Conservation (phyloP, 352 stramenopile genomes). For the Phytophthora fragariaefolia region DNA sequence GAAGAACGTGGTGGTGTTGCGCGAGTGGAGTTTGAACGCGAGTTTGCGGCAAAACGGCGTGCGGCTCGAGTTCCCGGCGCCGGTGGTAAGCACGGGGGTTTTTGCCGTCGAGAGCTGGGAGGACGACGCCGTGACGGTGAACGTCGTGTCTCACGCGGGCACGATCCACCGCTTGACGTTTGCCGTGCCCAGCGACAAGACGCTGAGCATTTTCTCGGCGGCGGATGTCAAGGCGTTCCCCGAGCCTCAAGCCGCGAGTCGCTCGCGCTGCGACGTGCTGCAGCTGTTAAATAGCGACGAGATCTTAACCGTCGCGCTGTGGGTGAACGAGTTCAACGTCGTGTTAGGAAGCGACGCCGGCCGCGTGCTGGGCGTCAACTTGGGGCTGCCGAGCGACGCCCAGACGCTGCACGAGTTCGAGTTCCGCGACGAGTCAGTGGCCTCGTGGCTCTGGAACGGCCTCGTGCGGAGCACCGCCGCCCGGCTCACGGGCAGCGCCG, state of each 20-base stretch:
- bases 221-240: slow-evolving; percentile 51
- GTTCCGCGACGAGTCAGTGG: slow-evolving; percentile 74
- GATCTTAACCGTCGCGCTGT: slow-evolving; percentile 66
- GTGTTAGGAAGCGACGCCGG: slow-evolving; percentile 68
- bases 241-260: slow-evolving; percentile 44
- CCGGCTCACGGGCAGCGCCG: slow-evolving; percentile 39
- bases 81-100: slow-evolving; percentile 64
- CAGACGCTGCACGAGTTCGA: slow-evolving; percentile 68
- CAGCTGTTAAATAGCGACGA: slow-evolving; percentile 57
- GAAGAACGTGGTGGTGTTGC: slow-evolving; percentile 77
- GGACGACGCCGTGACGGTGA: slow-evolving; percentile 56
- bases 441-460: slow-evolving; percentile 76
- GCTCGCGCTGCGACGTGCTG: slow-evolving; percentile 51
- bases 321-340: slow-evolving; percentile 83
- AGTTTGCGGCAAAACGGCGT: slow-evolving; percentile 64
- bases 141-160: slow-evolving; percentile 71
- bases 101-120: slow-evolving; percentile 72
- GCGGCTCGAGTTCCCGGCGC: slow-evolving; percentile 61
- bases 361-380: slow-evolving; percentile 73
- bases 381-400: slow-evolving; percentile 53
- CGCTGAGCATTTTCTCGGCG: slow-evolving; percentile 64
- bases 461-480: slow-evolving; percentile 54
- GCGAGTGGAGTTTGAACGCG: slow-evolving; percentile 76
- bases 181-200: slow-evolving; percentile 34
- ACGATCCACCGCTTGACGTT: slow-evolving; percentile 78